phyloP scores from a whole-genome alignment of 495 filamentous ascomycete species.

The Penicillium daleae region DNA sequence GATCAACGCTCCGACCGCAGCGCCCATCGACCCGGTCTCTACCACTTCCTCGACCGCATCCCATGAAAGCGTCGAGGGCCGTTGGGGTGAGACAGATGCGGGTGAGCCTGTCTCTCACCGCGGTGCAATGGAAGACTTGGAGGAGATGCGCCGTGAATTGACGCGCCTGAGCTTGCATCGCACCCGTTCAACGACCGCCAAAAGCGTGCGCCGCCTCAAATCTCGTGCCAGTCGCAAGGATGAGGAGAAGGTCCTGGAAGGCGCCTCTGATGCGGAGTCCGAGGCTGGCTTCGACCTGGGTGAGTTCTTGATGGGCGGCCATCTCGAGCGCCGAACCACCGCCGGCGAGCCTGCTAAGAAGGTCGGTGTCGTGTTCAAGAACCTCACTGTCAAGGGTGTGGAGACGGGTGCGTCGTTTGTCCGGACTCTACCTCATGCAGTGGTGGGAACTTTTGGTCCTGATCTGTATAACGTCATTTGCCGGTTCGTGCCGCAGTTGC shows the following conservation, averaged over 20 bases:
- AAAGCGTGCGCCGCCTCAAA: slow-evolving; percentile 27
- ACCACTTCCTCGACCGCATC: slow-evolving; percentile 28
- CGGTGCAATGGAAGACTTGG: slow-evolving; percentile 71
- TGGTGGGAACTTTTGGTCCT: slow-evolving; percentile 82
- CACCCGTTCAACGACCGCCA: slow-evolving; percentile 37
- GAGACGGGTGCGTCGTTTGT: slow-evolving; percentile 69
- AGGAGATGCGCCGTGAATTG: slow-evolving; percentile 68
- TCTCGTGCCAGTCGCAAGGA: slow-evolving; percentile 36
- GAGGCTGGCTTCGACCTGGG: slow-evolving; percentile 70
- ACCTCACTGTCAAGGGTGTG: slow-evolving; percentile 75
- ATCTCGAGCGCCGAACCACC: slow-evolving; percentile 76
- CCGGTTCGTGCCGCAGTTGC: slow-evolving; percentile 65
- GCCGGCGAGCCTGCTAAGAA: slow-evolving; percentile 73
- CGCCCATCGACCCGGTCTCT: slow-evolving; percentile 17
- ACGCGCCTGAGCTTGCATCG: slow-evolving; percentile 60
- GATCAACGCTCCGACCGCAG: slow-evolving; percentile 15
- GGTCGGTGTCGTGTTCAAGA: slow-evolving; percentile 81
- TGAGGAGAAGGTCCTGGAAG: slow-evolving; percentile 42
- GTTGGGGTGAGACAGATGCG: slow-evolving; percentile 75
- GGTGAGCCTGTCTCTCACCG: slow-evolving; percentile 65
- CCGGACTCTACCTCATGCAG: slow-evolving; percentile 73
- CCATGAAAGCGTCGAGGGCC: slow-evolving; percentile 51
- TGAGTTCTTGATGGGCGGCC: slow-evolving; percentile 76
- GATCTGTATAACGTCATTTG: slow-evolving; percentile 75
- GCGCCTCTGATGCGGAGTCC: slow-evolving; percentile 26